Evolutionary conservation across 495 filamentous ascomycete species (phyloP).

Genomic region (Aspergillus heteromorphus): DNA sequence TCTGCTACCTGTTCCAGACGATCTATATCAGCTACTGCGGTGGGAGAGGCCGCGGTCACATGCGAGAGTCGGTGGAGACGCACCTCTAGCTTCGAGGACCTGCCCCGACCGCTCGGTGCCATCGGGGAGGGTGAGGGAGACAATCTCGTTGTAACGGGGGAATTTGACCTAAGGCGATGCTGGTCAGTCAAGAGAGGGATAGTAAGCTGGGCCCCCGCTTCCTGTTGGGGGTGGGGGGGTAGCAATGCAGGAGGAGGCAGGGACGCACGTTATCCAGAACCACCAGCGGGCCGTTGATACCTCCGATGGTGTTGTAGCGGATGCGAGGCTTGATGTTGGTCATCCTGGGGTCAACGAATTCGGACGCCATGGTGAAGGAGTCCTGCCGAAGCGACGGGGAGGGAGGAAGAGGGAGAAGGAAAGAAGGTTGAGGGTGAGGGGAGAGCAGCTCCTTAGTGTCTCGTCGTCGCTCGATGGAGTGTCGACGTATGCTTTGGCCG

Average conservation of each 20-base stretch:
- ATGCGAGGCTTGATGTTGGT: slow-evolving; percentile 77
- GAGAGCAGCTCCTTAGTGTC: neutral
- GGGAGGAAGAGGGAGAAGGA: neutral
- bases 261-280: slow-evolving; percentile 83
- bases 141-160: slow-evolving; percentile 96
- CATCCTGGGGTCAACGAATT: slow-evolving; percentile 69
- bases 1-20: slow-evolving; percentile 59
- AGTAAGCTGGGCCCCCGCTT: neutral
- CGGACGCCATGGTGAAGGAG: slow-evolving; percentile 49
- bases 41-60: neutral
- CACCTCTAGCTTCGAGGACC: slow-evolving; percentile 95
- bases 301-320: slow-evolving; percentile 96
- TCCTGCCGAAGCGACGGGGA: slow-evolving; percentile 3
- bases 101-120: slow-evolving; percentile 90
- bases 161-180: slow-evolving; percentile 72
- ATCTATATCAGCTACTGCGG: slow-evolving; percentile 7
- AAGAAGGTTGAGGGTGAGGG: slow-evolving; percentile 10
- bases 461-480: neutral
- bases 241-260: neutral
- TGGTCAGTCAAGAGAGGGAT: neutral
- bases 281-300: slow-evolving; percentile 95
- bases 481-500: slow-evolving; percentile 3
- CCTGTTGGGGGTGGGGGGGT: neutral
- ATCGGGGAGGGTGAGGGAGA: slow-evolving; percentile 91
- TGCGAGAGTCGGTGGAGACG: slow-evolving; percentile 9